Percentiles rank a stretch among this genome's conserved stretches.
phyloP scores from a whole-genome alignment of 345 rosid genomes.

The Firmiana major region DNA sequence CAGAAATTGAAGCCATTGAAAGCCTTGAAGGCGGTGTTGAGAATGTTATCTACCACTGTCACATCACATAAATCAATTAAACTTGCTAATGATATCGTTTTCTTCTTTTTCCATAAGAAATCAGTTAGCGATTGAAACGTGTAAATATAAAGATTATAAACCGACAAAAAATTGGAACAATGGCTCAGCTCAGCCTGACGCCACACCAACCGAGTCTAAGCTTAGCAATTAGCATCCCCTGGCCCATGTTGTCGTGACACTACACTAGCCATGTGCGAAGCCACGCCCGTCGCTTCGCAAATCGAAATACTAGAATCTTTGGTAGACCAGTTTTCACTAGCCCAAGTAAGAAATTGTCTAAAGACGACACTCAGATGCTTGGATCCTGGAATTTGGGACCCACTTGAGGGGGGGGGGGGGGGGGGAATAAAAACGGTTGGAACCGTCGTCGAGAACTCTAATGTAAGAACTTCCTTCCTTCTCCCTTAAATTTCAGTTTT shows the following conservation, averaged over 20 bases:
- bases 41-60: no score
- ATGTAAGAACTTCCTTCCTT: background rate
- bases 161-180: no score
- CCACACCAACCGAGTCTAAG: no score
- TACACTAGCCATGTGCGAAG: background rate
- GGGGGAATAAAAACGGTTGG: background rate
- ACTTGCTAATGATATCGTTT: no score
- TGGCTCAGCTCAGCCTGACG: no score
- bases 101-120: no score
- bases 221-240: background rate
- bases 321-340: background rate
- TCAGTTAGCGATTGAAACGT: no score
- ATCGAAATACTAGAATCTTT: background rate
- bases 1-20: no score
- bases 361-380: background rate
- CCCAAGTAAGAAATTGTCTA: background rate
- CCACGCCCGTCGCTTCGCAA: background rate
- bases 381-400: background rate
- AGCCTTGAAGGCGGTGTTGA: no score
- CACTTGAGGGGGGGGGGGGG: no score
- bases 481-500: background rate
- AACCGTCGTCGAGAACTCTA: background rate
- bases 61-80: no score
- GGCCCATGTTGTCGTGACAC: background rate
- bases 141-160: no score